These are phyloP conservation scores for Phragmites australis DNA, from an alignment of 176 grass and related monocot species.

Conservation along the genomic window DNA sequence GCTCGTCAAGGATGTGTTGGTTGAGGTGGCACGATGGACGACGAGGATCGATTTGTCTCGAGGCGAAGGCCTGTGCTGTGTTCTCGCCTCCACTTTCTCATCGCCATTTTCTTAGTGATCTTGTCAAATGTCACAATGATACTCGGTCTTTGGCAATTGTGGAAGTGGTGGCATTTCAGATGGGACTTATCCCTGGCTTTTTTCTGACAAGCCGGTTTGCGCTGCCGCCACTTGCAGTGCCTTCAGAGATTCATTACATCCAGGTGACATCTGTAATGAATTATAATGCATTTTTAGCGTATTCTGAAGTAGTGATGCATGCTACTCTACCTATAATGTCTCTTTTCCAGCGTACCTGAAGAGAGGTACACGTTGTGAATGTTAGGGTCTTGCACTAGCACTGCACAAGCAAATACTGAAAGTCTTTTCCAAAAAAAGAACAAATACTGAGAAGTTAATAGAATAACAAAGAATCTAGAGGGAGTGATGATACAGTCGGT, in stretches of 20 bases:
- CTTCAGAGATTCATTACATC: not conserved
- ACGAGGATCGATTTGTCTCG: slow-evolving; percentile 6
- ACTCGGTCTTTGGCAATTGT: slow-evolving; percentile 11
- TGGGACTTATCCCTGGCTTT: slow-evolving; percentile 18
- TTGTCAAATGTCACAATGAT: slow-evolving; percentile 46
- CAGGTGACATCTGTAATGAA: slow-evolving; percentile 30
- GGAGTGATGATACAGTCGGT: not conserved
- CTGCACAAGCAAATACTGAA: not conserved
- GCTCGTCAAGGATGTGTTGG: not conserved
- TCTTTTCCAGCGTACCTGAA: not conserved
- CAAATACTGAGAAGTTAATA: not conserved
- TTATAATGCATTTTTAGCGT: not conserved
- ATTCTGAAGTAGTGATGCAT: not conserved
- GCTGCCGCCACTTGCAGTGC: slow-evolving; percentile 36
- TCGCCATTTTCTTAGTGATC: slow-evolving; percentile 31
- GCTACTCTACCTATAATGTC: not conserved
- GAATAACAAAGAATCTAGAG: slow-evolving; percentile 11
- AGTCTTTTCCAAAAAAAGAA: too few relatives aligned
- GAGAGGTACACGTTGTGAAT: not conserved
- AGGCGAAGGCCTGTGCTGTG: not conserved
- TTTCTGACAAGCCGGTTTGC: slow-evolving; percentile 23
- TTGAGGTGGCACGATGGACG: slow-evolving; percentile 32
- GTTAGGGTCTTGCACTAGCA: not conserved
- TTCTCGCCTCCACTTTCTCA: not conserved
- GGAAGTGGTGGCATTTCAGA: slow-evolving; percentile 50